phyloP scores from a whole-genome alignment of 441 rosid genomes.

The Jatropha podagrica region DNA sequence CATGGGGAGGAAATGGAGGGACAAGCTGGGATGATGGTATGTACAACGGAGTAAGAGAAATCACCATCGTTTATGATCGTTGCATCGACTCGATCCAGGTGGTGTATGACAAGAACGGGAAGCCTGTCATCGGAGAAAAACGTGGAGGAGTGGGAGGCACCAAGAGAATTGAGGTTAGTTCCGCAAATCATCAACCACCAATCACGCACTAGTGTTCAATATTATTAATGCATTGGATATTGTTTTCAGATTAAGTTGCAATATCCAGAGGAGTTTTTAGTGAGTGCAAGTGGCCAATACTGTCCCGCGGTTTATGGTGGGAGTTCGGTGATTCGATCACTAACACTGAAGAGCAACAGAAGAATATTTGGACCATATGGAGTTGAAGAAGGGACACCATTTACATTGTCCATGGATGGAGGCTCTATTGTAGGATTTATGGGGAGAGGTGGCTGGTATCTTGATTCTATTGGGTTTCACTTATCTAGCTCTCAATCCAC shows the following conservation, averaged over 20 bases:
- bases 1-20: slow-evolving; percentile 89
- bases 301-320: slow-evolving; percentile 52
- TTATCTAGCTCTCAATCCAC: slow-evolving; percentile 43
- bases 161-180: slow-evolving; percentile 49
- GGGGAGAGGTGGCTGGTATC: slow-evolving; percentile 75
- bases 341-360: slow-evolving; percentile 60
- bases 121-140: slow-evolving; percentile 49
- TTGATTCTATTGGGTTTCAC: slow-evolving; percentile 66
- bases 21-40: slow-evolving; percentile 69
- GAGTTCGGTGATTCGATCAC: slow-evolving; percentile 62
- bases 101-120: slow-evolving; percentile 66
- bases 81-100: slow-evolving; percentile 65
- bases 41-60: slow-evolving; percentile 62
- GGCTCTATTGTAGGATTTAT: slow-evolving; percentile 57
- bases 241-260: slow-evolving; percentile 60
- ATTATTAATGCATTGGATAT: not conserved
- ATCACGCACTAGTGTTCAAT: not conserved
- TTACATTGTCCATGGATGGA: slow-evolving; percentile 54
- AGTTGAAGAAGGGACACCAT: slow-evolving; percentile 69
- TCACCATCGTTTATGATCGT: slow-evolving; percentile 50
- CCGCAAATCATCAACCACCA: not conserved
- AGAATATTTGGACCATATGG: slow-evolving; percentile 69
- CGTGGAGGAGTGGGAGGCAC: slow-evolving; percentile 77
- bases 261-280: slow-evolving; percentile 69
- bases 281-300: slow-evolving; percentile 58